phyloP scores from a whole-genome alignment of 257 asterid genomes.

The Nicotiana noctiflora region DNA sequence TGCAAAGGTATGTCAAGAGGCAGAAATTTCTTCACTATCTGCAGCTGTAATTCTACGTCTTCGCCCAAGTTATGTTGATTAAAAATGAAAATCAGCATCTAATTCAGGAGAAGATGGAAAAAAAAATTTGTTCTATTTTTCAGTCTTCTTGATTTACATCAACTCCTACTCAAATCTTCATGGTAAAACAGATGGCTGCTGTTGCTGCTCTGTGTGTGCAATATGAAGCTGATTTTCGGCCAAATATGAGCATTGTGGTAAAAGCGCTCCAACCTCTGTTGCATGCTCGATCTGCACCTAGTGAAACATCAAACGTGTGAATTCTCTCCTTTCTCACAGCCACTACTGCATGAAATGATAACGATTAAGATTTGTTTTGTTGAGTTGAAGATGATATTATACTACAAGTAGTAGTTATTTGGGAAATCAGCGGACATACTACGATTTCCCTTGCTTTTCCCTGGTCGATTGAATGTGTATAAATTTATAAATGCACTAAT shows the following conservation, averaged over 20 bases:
- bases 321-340: neutral
- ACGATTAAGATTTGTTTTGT: slow-evolving; percentile 5
- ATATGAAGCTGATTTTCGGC: slow-evolving; percentile 69
- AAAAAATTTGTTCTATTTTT: neutral
- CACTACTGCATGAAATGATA: neutral
- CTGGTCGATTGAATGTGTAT: slow-evolving; percentile 8
- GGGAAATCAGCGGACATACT: neutral
- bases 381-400: slow-evolving; percentile 9
- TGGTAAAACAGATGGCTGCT: slow-evolving; percentile 61
- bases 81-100: neutral
- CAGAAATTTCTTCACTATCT: neutral
- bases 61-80: neutral
- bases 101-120: neutral
- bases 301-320: slow-evolving; percentile 31
- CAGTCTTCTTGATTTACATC: neutral
- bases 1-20: slow-evolving; percentile 45
- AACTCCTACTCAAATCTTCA: neutral
- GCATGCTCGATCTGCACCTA: slow-evolving; percentile 52
- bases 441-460: neutral
- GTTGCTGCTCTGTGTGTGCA: slow-evolving; percentile 79
- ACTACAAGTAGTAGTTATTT: neutral
- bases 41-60: neutral
- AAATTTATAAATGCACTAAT: neutral
- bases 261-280: slow-evolving; percentile 75
- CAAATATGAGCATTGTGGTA: slow-evolving; percentile 28